phyloP scores from a whole-genome alignment of 106 monocot genomes.

The Dendrobium catenatum region DNA sequence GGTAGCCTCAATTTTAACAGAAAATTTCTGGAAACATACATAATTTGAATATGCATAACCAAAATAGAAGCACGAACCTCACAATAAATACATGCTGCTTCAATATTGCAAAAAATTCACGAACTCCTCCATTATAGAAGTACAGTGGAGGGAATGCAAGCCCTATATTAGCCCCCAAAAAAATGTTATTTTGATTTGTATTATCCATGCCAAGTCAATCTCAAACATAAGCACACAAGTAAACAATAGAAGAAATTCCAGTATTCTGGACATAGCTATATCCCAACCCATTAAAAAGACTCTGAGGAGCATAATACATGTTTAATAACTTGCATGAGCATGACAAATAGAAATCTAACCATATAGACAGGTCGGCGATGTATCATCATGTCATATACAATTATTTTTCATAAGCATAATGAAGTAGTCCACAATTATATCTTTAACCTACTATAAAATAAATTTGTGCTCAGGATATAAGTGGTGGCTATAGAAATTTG shows the following conservation, averaged over 20 bases:
- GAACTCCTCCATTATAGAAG: constrained; percentile 91
- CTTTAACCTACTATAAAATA: no score
- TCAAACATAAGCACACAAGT: neutral
- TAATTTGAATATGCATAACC: neutral
- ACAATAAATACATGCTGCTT: constrained; percentile 83
- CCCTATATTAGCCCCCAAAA: constrained; percentile 31
- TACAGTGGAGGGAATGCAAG: constrained; percentile 86
- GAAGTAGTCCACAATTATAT: no score
- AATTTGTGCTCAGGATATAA: no score
- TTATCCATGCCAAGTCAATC: neutral
- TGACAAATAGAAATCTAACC: no score
- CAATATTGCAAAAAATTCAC: constrained; percentile 81
- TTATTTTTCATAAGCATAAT: no score
- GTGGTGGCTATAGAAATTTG: no score
- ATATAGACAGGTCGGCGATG: no score
- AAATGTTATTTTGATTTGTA: neutral
- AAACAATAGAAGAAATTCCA: neutral
- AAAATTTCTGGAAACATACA: neutral
- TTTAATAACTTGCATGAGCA: no score
- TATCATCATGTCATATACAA: no score
- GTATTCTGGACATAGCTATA: neutral
- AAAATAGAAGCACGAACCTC: constrained; percentile 43
- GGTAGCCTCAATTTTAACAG: neutral
- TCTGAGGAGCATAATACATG: no score
- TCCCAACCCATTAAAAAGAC: no score